Evolutionary conservation across 2,329 filamentous ascomycete species (phyloP).

Genomic region (Sporothrix sp.): DNA sequence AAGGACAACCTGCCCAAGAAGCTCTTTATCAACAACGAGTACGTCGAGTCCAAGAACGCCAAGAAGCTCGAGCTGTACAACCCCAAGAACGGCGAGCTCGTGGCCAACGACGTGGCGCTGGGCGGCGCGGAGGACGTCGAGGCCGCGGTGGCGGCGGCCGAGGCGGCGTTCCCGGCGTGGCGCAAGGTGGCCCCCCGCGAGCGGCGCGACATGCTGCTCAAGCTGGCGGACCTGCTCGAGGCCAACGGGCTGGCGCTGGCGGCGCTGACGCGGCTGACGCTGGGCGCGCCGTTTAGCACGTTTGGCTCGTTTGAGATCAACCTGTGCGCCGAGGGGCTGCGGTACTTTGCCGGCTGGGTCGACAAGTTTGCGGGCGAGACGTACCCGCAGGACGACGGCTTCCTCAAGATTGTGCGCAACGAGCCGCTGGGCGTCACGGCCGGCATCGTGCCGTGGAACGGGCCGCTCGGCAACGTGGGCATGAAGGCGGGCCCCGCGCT

Average conservation of each 20-base stretch:
- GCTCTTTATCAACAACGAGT: slow-evolving; percentile 31
- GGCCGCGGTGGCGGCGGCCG: slow-evolving; percentile 60
- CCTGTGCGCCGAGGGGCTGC: slow-evolving; percentile 39
- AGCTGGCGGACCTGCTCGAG: slow-evolving; percentile 35
- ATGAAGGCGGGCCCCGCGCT: slow-evolving; percentile 33
- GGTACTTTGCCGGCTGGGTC: slow-evolving; percentile 32
- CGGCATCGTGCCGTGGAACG: slow-evolving; percentile 32
- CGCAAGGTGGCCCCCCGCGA: slow-evolving; percentile 63
- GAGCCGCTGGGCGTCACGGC: slow-evolving; percentile 25
- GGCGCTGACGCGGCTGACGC: slow-evolving; percentile 33
- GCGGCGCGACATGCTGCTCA: slow-evolving; percentile 40
- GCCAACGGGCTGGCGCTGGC: slow-evolving; percentile 27
- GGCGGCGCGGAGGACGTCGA: slow-evolving; percentile 50
- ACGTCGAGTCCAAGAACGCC: slow-evolving; percentile 30
- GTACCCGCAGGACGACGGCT: slow-evolving; percentile 37
- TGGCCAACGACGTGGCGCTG: slow-evolving; percentile 38
- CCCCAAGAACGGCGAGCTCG: slow-evolving; percentile 38
- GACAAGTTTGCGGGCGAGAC: slow-evolving; percentile 31
- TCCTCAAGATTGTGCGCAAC: slow-evolving; percentile 31
- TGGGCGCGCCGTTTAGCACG: slow-evolving; percentile 23
- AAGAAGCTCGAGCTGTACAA: slow-evolving; percentile 40
- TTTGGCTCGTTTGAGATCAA: slow-evolving; percentile 36
- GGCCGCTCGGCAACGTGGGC: slow-evolving; percentile 26
- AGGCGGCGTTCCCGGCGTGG: slow-evolving; percentile 65
- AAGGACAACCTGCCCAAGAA: slow-evolving; percentile 28